Evolutionary conservation across 108 stramenopile genomes (phyloP).

Genomic region (Cylindrotheca fusiformis): DNA sequence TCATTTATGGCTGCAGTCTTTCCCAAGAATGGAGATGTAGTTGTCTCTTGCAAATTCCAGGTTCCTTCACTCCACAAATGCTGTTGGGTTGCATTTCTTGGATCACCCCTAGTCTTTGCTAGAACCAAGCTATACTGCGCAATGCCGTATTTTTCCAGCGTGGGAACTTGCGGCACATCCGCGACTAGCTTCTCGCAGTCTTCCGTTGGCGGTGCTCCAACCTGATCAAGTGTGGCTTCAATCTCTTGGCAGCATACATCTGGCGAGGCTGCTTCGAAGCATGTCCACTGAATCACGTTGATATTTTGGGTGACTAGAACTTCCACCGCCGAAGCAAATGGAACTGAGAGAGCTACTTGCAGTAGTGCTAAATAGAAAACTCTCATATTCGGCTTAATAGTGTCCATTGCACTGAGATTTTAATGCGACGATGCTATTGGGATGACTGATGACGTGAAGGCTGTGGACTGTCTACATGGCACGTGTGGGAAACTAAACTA

Average conservation of each 20-base stretch:
- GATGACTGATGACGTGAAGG: too few species aligned
- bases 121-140: not conserved
- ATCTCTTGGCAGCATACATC: slow-evolving; percentile 2
- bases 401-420: too few species aligned
- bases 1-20: not conserved
- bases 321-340: too few species aligned
- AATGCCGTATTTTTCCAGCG: not conserved
- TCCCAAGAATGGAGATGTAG: slow-evolving; percentile 2
- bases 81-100: not conserved
- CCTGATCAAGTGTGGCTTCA: not conserved
- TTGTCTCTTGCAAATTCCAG: not conserved
- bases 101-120: too few species aligned
- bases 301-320: not conserved
- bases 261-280: not conserved
- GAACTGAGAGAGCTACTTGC: too few species aligned
- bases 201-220: not conserved
- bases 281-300: slow-evolving; percentile 8
- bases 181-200: not conserved
- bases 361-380: too few species aligned
- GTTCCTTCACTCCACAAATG: not conserved
- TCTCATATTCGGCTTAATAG: too few species aligned
- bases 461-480: too few species aligned
- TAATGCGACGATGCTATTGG: too few species aligned
- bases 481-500: too few species aligned
- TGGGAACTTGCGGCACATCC: not conserved